Evolutionary conservation across 192 early-diverging fungal species (phyloP).

Genomic region (Rhizophagus clarus): DNA sequence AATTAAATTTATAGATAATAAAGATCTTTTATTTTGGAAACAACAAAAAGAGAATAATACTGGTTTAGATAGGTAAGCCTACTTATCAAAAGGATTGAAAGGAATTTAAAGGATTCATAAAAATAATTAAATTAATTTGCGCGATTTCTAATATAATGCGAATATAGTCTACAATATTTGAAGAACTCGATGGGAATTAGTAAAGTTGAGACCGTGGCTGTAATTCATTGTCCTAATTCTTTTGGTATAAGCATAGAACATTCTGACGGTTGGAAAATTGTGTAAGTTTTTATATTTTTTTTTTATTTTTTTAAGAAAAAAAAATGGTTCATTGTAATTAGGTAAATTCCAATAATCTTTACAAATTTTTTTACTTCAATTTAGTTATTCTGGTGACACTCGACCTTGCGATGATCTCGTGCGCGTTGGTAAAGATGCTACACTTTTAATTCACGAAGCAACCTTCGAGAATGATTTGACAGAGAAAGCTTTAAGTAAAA

Average conservation of each 20-base stretch:
- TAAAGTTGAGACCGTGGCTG: slow-evolving; percentile 65
- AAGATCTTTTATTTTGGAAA: slow-evolving; percentile 49
- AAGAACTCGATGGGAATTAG: slow-evolving; percentile 52
- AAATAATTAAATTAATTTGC: not conserved
- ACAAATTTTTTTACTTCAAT: not conserved
- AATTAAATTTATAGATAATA: slow-evolving; percentile 54
- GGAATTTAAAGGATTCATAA: not conserved
- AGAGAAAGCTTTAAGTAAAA: slow-evolving; percentile 75
- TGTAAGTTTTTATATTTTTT: too few species aligned
- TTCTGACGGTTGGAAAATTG: slow-evolving; percentile 72
- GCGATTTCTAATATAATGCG: not conserved
- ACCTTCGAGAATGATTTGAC: slow-evolving; percentile 77
- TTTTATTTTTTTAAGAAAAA: too few species aligned
- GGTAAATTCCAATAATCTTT: not conserved
- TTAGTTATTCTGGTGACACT: slow-evolving; percentile 90
- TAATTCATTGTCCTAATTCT: slow-evolving; percentile 82
- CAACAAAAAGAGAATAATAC: not conserved
- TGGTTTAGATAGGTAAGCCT: not conserved
- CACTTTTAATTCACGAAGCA: slow-evolving; percentile 90
- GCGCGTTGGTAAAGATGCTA: slow-evolving; percentile 65
- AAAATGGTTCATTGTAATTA: too few species aligned
- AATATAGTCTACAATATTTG: slow-evolving; percentile 24
- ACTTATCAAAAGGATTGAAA: not conserved
- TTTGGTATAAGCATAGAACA: slow-evolving; percentile 78
- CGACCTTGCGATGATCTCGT: slow-evolving; percentile 80